Conservation (phyloP, 768 basidiomycete species). For the Kwoniella sp. region DNA sequence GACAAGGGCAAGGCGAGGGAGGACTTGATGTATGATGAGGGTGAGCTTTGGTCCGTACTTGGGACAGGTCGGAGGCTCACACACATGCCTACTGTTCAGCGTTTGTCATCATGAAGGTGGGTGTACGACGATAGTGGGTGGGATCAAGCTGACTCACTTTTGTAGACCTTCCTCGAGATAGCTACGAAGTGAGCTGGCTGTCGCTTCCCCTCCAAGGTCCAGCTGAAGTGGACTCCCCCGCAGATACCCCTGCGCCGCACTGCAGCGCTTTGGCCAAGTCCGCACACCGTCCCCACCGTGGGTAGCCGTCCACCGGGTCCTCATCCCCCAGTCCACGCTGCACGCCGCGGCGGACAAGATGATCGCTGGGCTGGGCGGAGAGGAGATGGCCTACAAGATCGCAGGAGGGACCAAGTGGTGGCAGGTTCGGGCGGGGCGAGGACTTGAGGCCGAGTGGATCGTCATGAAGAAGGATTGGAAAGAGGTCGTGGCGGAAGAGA, state of each 20-base stretch:
- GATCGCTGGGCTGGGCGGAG: conserved; percentile 75
- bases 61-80: neutral
- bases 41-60: conserved; percentile 24
- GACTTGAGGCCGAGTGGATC: conserved; percentile 84
- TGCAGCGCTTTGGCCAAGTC: conserved; percentile 70
- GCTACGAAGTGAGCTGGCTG: conserved; percentile 53
- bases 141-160: neutral
- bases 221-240: neutral
- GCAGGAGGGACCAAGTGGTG: conserved; percentile 96
- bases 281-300: conserved; percentile 80
- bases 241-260: conserved; percentile 73
- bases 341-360: conserved; percentile 68
- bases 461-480: conserved; percentile 77
- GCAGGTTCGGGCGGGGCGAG: conserved; percentile 84
- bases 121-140: neutral
- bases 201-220: too few relatives aligned
- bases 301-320: conserved; percentile 66
- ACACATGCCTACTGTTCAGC: conserved; percentile 52
- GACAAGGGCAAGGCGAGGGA: conserved; percentile 53
- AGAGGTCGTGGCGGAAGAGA: conserved; percentile 51
- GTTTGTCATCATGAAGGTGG: conserved; percentile 61
- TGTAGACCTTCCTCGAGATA: conserved; percentile 66
- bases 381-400: conserved; percentile 62
- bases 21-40: conserved; percentile 76
- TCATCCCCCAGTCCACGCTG: conserved; percentile 71